Evolutionary conservation across 2,329 filamentous ascomycete genomes (phyloP).

Genomic region (Furcasterigmium sp.): DNA sequence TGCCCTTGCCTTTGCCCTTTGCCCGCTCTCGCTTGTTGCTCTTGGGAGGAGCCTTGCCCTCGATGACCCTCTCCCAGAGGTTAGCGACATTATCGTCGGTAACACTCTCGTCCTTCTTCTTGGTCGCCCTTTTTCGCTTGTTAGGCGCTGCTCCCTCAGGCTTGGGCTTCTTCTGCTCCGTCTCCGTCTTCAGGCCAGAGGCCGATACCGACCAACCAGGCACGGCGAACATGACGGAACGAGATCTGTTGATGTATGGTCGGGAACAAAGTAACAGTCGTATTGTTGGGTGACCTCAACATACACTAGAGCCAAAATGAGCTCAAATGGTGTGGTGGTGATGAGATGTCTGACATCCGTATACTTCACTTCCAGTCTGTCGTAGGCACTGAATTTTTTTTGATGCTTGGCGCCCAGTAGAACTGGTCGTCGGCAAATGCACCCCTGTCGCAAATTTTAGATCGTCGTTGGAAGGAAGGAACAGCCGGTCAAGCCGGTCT

Average conservation of each 20-base stretch:
- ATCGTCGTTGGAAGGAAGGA: conserved; percentile 10
- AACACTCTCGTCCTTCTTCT: conserved; percentile 37
- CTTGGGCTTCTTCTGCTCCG: conserved; percentile 26
- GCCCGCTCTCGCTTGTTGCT: conserved; percentile 23
- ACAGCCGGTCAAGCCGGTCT: not conserved
- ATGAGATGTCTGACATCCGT: not conserved
- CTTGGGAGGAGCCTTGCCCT: conserved; percentile 51
- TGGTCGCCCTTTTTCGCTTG: conserved; percentile 49
- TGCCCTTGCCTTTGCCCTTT: not conserved
- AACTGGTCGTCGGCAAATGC: conserved; percentile 1
- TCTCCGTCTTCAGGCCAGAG: conserved; percentile 66
- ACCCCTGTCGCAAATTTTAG: conserved; percentile 6
- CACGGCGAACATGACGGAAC: conserved; percentile 76
- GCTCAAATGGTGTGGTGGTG: too few species aligned
- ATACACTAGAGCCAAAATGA: too few species aligned
- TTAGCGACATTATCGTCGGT: conserved; percentile 68
- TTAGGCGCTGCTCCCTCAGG: conserved; percentile 29
- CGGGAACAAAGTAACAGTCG: too few species aligned
- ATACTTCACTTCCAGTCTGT: conserved; percentile 3
- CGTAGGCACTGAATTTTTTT: conserved; percentile 10
- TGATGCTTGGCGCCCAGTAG: not conserved
- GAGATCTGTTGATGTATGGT: too few species aligned
- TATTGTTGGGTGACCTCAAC: too few species aligned
- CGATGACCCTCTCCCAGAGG: conserved; percentile 75
- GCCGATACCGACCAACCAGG: conserved; percentile 85